Percentiles rank a stretch among this genome's conserved stretches.
phyloP scores from a whole-genome alignment of 345 rosid species.

The Hypericum androsaemum region DNA sequence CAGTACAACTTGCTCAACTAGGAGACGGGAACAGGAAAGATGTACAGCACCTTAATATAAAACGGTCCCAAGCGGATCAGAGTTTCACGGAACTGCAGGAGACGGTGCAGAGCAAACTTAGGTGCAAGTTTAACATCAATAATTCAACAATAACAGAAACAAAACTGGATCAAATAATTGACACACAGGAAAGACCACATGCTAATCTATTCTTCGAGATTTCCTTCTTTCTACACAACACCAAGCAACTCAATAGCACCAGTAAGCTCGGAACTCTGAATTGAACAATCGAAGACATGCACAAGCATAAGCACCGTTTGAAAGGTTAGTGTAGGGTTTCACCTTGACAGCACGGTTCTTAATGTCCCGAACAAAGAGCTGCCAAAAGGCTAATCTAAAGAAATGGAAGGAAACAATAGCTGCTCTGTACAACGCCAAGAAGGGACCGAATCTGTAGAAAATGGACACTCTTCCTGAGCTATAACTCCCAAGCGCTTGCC shows the following conservation, averaged over 20 bases:
- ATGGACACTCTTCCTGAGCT: constrained; percentile 54
- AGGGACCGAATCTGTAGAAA: constrained; percentile 64
- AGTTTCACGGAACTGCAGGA: constrained; percentile 76
- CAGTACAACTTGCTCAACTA: neutral
- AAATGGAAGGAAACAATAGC: constrained; percentile 70
- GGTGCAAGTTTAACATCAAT: neutral
- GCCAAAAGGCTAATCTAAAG: constrained; percentile 67
- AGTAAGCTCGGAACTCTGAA: too few relatives aligned
- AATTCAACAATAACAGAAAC: neutral
- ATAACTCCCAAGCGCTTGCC: constrained; percentile 53
- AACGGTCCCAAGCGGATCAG: constrained; percentile 87
- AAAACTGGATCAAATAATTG: neutral
- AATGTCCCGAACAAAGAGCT: constrained; percentile 51
- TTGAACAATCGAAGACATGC: too few relatives aligned
- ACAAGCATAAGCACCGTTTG: too few relatives aligned
- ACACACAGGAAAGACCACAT: too few relatives aligned
- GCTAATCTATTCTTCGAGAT: too few relatives aligned
- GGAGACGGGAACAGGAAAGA: neutral
- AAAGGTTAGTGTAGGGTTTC: too few relatives aligned
- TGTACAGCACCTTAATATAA: constrained; percentile 60
- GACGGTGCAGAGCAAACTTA: constrained; percentile 5
- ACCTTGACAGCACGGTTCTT: constrained; percentile 74
- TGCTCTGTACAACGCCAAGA: constrained; percentile 85
- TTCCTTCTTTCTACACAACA: too few relatives aligned
- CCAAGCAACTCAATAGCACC: too few relatives aligned